phyloP scores from a whole-genome alignment of 2,329 filamentous ascomycete genomes.

The Pseudocercospora musae region DNA sequence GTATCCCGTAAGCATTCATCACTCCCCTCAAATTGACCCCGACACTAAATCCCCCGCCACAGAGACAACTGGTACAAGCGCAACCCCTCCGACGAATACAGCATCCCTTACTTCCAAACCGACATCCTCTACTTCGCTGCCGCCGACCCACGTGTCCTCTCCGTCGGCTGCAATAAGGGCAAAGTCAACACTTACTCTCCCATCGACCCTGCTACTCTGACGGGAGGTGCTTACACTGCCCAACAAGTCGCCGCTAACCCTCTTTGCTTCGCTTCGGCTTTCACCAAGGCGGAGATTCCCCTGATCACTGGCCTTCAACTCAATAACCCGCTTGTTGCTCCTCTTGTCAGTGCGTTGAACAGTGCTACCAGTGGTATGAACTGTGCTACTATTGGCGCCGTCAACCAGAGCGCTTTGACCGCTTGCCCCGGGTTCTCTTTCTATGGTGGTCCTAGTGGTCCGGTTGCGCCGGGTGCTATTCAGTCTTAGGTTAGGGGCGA shows the following conservation, averaged over 20 bases:
- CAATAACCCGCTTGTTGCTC: not conserved
- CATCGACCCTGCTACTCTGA: slow-evolving; percentile 36
- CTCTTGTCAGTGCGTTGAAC: slow-evolving; percentile 17
- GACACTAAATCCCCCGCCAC: slow-evolving; percentile 32
- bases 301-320: slow-evolving; percentile 21
- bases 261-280: slow-evolving; percentile 28
- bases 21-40: slow-evolving; percentile 5
- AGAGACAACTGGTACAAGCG: slow-evolving; percentile 38
- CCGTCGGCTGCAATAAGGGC: slow-evolving; percentile 39
- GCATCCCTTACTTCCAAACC: slow-evolving; percentile 25
- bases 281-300: slow-evolving; percentile 23
- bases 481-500: slow-evolving; percentile 38
- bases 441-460: slow-evolving; percentile 30
- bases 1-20: slow-evolving; percentile 39
- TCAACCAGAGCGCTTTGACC: slow-evolving; percentile 28
- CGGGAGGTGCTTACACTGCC: slow-evolving; percentile 43
- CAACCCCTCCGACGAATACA: slow-evolving; percentile 33
- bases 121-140: slow-evolving; percentile 31
- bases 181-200: slow-evolving; percentile 34
- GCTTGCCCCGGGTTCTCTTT: slow-evolving; percentile 30
- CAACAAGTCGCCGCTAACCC: slow-evolving; percentile 28
- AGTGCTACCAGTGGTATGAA: slow-evolving; percentile 15
- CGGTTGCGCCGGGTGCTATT: slow-evolving; percentile 30
- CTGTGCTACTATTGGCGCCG: slow-evolving; percentile 25
- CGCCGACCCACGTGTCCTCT: slow-evolving; percentile 29